Evolutionary conservation across 768 basidiomycete genomes (phyloP).

Genomic region (Lactifluus rugatus): DNA sequence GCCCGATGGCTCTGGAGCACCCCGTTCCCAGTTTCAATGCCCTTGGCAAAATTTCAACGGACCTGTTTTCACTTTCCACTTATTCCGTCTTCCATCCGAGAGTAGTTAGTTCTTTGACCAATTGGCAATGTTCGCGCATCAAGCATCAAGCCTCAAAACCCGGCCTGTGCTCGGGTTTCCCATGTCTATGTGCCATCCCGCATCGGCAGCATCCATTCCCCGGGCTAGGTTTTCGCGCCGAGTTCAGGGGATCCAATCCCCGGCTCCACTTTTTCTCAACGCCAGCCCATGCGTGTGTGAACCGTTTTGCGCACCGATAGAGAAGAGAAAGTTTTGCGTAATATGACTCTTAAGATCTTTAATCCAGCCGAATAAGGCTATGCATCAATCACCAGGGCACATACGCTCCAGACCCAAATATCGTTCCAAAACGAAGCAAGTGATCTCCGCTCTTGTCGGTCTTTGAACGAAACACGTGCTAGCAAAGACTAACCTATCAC

Average conservation of each 20-base stretch:
- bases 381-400: not conserved
- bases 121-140: not conserved
- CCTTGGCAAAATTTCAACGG: not conserved
- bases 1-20: slow-evolving; percentile 1
- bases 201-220: not conserved
- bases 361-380: not conserved
- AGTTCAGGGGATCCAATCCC: not conserved
- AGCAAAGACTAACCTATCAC: not conserved
- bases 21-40: not conserved
- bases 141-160: not conserved
- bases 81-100: not conserved
- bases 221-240: not conserved
- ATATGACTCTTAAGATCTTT: too few species aligned
- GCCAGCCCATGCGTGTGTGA: not conserved
- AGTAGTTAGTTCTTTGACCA: not conserved
- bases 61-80: not conserved
- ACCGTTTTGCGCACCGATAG: not conserved
- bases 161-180: too few species aligned
- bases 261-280: not conserved
- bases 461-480: slow-evolving; percentile 8
- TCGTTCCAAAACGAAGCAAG: not conserved
- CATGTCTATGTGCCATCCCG: not conserved
- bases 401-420: not conserved
- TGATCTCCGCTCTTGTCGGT: not conserved
- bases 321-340: not conserved